Conservation (phyloP, 176 grass and related monocot genomes). For the Rhipidocladum racemiflorum region DNA sequence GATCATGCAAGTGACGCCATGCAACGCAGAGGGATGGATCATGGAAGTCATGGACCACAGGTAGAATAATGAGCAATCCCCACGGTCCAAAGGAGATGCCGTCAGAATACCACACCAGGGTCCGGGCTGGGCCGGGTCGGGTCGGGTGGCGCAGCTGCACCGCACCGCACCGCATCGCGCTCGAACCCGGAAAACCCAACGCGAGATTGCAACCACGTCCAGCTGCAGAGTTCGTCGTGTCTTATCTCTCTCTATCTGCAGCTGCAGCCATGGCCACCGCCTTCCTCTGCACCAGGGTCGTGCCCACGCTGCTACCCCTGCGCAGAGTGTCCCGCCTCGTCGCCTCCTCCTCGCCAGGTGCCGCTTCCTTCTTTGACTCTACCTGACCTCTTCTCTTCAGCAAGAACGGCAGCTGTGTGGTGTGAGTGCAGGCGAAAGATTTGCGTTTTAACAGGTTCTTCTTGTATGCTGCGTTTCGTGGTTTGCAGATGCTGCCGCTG, state of each 20-base stretch:
- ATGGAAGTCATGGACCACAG: too few relatives aligned
- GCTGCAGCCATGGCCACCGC: conserved; percentile 33
- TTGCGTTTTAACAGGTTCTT: neutral
- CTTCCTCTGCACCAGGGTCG: conserved; percentile 27
- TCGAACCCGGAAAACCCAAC: neutral
- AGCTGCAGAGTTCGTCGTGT: neutral
- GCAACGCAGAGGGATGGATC: neutral
- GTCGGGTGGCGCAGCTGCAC: neutral
- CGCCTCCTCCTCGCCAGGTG: conserved; percentile 31
- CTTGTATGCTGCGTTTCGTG: neutral
- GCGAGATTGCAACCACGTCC: neutral
- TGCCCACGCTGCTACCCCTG: neutral
- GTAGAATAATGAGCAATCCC: neutral
- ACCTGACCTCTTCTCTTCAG: neutral
- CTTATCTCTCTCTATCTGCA: conserved; percentile 18
- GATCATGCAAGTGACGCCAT: neutral
- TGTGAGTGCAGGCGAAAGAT: neutral
- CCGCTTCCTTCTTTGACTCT: neutral
- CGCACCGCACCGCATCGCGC: neutral
- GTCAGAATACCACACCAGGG: neutral
- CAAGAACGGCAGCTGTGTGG: neutral
- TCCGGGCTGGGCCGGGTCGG: neutral
- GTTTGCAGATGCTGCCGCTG: conserved; percentile 2
- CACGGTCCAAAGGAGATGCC: neutral
- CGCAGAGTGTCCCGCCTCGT: conserved; percentile 16